A percentile compares a stretch with the other conserved stretches of the same genome.
Evolutionary conservation across 768 basidiomycete genomes (phyloP).

Genomic region (Xanthoconium purpureum): DNA sequence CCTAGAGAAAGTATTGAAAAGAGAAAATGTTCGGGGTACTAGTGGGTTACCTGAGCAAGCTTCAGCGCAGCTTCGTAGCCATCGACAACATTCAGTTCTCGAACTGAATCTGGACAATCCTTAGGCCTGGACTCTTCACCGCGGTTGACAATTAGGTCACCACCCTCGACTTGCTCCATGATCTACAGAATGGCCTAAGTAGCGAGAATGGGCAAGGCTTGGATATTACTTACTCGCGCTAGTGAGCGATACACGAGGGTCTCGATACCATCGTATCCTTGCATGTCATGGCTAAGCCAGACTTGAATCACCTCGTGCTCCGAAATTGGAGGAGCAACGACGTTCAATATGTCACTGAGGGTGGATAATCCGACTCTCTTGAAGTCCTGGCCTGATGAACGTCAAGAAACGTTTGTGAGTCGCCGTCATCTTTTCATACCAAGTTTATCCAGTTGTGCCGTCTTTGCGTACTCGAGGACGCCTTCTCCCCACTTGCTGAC

Average conservation of each 20-base stretch:
- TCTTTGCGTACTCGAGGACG: conserved; percentile 83
- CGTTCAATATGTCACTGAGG: conserved; percentile 88
- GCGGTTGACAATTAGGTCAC: conserved; percentile 84
- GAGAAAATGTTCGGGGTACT: background rate
- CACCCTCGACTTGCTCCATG: conserved; percentile 92
- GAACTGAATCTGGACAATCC: conserved; percentile 41
- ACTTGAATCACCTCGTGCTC: conserved; percentile 98
- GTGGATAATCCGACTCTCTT: conserved; percentile 85
- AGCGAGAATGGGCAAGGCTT: background rate
- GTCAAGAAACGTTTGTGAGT: background rate
- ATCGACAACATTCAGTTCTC: conserved; percentile 82
- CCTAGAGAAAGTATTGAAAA: conserved; percentile 42
- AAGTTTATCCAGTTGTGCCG: conserved; percentile 86
- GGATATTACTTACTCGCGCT: conserved; percentile 55
- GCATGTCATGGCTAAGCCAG: conserved; percentile 95
- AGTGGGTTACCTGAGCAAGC: conserved; percentile 64
- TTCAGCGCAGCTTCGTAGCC: conserved; percentile 82
- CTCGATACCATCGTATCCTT: conserved; percentile 94
- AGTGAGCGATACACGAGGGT: conserved; percentile 88
- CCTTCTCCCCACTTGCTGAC: conserved; percentile 88
- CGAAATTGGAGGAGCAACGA: conserved; percentile 96
- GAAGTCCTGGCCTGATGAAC: conserved; percentile 75
- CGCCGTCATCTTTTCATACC: conserved; percentile 47
- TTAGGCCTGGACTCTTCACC: conserved; percentile 76
- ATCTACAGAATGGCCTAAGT: conserved; percentile 45